These are phyloP conservation scores for Saccharomycopsis fodiens DNA, from an alignment of 805 yeast genomes.

Conservation along the genomic window DNA sequence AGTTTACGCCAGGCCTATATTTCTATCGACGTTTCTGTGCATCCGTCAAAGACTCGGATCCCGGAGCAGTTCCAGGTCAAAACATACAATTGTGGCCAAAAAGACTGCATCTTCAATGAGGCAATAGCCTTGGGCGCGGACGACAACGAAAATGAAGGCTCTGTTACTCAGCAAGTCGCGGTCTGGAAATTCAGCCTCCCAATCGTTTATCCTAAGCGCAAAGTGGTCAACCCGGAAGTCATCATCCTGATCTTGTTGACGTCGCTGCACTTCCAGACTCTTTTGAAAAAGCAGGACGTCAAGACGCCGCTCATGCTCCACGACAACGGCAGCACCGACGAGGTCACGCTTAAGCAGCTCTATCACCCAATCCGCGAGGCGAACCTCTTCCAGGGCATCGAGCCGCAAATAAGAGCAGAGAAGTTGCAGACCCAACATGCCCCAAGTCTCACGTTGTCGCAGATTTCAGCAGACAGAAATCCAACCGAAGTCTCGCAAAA, in stretches of 20 bases:
- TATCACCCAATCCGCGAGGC: conserved; percentile 15
- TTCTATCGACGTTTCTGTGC: conserved; percentile 20
- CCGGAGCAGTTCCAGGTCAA: conserved; percentile 5
- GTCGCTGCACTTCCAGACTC: conserved; percentile 7
- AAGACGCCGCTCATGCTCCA: conserved; percentile 9
- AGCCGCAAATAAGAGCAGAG: conserved; percentile 9
- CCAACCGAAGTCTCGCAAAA: background rate
- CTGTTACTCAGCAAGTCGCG: conserved; percentile 4
- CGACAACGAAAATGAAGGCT: conserved; percentile 8
- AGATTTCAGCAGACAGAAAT: background rate
- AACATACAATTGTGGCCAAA: conserved; percentile 13
- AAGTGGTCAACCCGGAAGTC: conserved; percentile 20
- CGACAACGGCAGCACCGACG: conserved; percentile 19
- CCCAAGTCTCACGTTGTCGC: conserved; percentile 6
- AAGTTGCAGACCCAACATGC: conserved; percentile 4
- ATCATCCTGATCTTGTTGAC: conserved; percentile 18
- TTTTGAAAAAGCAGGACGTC: conserved; percentile 7
- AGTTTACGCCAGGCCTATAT: conserved; percentile 14
- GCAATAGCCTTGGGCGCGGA: background rate
- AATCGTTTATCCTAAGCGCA: conserved; percentile 20
- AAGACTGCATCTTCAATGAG: conserved; percentile 18
- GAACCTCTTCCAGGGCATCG: conserved; percentile 17
- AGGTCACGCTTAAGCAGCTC: conserved; percentile 8
- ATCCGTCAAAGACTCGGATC: conserved; percentile 17
- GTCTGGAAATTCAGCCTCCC: conserved; percentile 21